phyloP scores from a whole-genome alignment of 768 basidiomycete species.

The Suillus spraguei region DNA sequence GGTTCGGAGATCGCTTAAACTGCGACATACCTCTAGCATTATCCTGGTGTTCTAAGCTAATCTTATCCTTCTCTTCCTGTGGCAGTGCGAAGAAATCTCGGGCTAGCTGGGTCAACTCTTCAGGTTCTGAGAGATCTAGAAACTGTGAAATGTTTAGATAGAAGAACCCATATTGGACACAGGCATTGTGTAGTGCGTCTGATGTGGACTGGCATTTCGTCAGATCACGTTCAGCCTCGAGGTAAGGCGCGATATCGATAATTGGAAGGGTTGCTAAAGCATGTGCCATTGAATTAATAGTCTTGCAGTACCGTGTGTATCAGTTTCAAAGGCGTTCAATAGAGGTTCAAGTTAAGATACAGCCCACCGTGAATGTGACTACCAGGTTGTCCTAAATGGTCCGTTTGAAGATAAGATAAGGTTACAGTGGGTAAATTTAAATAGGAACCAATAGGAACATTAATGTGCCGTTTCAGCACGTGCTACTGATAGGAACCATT shows the following conservation, averaged over 20 bases:
- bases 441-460: background rate
- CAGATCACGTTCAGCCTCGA: constrained; percentile 45
- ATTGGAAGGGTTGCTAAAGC: constrained; percentile 52
- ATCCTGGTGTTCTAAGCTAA: constrained; percentile 72
- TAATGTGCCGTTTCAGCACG: constrained; percentile 1
- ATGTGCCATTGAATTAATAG: background rate
- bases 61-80: constrained; percentile 75
- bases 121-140: constrained; percentile 57
- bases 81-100: constrained; percentile 73
- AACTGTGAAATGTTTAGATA: constrained; percentile 75
- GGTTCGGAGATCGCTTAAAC: background rate
- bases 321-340: background rate
- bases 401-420: constrained; percentile 4
- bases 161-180: constrained; percentile 85
- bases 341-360: background rate
- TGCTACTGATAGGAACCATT: constrained; percentile 30
- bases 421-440: constrained; percentile 1
- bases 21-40: constrained; percentile 64
- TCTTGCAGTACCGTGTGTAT: background rate
- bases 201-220: constrained; percentile 39
- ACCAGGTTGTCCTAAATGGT: background rate
- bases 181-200: constrained; percentile 69
- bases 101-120: constrained; percentile 65
- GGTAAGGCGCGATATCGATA: constrained; percentile 71
- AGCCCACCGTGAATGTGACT: background rate